Base-by-base conservation (phyloP, 139 green algal species). In the Coccomyxa sp. region DNA sequence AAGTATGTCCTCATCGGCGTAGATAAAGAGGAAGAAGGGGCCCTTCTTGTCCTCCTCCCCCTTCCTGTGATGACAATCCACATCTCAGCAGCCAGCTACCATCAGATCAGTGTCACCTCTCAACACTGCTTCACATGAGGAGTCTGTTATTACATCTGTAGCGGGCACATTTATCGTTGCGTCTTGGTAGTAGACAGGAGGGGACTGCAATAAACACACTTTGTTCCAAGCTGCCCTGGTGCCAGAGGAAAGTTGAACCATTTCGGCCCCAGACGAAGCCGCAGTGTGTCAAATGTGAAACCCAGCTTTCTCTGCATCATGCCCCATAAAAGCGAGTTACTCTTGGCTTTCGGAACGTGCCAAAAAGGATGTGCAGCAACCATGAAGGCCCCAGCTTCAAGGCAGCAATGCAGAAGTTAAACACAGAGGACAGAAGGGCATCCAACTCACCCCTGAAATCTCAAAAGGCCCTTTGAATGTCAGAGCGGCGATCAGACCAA, bases 21-120 rank as follows among this genome's bases (percentile, higher is more conserved):
- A 92, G 75, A 83, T 86, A 51, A 92, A 89, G 0, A 88, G 58
- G 82, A 92, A 92, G 67, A 90, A 89, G 16, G 88, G 86, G 32
- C 51, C 38, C 51, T 85, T 81, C 27, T 82, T 79, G 75, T 77
- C 71, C n/a, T 77, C 71, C 27, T 31, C n/a, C 28, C 14, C 21
- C n/a, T 31, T 15, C 71, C 71, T 77, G 71, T 32, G 17, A 25
- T 31, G 23, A 74, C 21, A 23, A 74, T 3, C 66, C 66, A 23
- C 21, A 74, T 23, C 21, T 30, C 21, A 23, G 21, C 66, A 27
- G 21, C 66, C 23, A 30, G 66, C 3, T 4, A 27, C 21, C 21
- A 3, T 27, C 66, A 74, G 66, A 74, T 23, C 21, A 23, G 1
- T 74, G 66, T 27, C 1, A 27, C 66, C 23, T 10, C 21, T 27